Evolutionary conservation across 306 rosid genomes (phyloP), one percentile per base, ranked within the genome.

Genomic region (Abrus pulchellus): DNA sequence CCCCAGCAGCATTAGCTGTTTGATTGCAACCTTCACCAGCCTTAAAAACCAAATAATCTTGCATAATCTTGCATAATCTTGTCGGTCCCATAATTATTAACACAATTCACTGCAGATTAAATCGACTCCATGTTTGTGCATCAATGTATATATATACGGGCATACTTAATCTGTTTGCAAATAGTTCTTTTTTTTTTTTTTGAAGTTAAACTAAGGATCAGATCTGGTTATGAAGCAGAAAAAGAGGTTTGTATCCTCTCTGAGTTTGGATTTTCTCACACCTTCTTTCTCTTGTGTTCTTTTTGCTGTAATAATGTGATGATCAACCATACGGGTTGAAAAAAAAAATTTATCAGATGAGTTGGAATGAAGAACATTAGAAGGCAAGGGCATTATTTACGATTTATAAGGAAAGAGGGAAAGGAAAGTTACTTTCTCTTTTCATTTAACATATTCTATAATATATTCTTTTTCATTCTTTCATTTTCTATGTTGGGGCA

Each of bases 21-120:
- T 80, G 92, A 86, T 87, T 62, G 76, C 41, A 87, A 89, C 91
- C 62, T 63, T 48, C 72, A 80, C 76, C 87, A 40, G 76, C 82
- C 81, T 72, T 80, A 32, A 1, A 66, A 80, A 45, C 59, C 86
- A 43, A 57, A 72, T 74, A 80, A 83, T 72, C 67, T 40, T 76
- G 73, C 54, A 72, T 74, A 80, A 83, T 72, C 67, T 40, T 76
- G 73, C 54, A 12, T 54, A 72, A 79, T 87, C 85, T 47, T 83
- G 82, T 82, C 69, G 79, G 87, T 85, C 82, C 88, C 76, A 71
- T 57, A 64, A 68, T 80, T 27, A 75, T 50, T 72, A 44, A 49
- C 83, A 83, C 32, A 40, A 28, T 64, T 68, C 70, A 45, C 63
- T 56, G 76, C 70, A 45, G 29, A 54, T 9, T 27, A 33, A 70